phyloP scores from a whole-genome alignment of 1,139 yeast genomes.

The Maudiozyma humilis region DNA sequence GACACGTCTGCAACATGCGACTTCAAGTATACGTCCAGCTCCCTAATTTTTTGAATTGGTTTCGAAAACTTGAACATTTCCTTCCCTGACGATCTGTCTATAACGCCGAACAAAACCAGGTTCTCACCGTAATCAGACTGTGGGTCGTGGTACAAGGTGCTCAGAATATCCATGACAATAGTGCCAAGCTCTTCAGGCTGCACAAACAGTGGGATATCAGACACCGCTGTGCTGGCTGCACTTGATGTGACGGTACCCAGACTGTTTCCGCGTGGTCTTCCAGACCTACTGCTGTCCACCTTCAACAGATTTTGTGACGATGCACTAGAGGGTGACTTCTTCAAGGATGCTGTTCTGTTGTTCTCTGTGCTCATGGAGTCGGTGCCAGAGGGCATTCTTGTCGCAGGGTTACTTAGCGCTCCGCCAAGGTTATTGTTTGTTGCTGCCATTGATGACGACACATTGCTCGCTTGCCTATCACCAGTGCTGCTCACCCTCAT shows the following conservation, averaged over 20 bases:
- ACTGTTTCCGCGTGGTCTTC: conserved; percentile 12
- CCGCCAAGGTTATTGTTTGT: background rate
- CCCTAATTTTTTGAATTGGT: conserved; percentile 44
- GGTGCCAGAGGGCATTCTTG: background rate
- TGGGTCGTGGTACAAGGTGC: conserved; percentile 43
- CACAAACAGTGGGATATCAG: conserved; percentile 43
- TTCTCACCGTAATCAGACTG: conserved; percentile 46
- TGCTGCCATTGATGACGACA: background rate
- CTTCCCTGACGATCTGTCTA: conserved; percentile 49
- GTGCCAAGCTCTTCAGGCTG: conserved; percentile 63
- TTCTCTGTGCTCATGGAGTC: background rate
- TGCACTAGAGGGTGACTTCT: background rate
- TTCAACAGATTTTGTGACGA: conserved; percentile 1
- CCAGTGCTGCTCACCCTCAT: background rate
- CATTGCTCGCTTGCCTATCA: background rate
- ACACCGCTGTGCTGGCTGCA: conserved; percentile 10
- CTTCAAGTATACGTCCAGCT: conserved; percentile 51
- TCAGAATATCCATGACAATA: conserved; percentile 49
- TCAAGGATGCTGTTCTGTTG: background rate
- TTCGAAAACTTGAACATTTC: conserved; percentile 71
- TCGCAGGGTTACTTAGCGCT: background rate
- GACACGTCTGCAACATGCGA: conserved; percentile 47
- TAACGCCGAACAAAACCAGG: conserved; percentile 49
- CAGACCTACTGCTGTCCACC: background rate
- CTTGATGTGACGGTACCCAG: conserved; percentile 12